Evolutionary conservation across 257 asterid species (phyloP).

Genomic region (Nicotiana tomentosiformis): DNA sequence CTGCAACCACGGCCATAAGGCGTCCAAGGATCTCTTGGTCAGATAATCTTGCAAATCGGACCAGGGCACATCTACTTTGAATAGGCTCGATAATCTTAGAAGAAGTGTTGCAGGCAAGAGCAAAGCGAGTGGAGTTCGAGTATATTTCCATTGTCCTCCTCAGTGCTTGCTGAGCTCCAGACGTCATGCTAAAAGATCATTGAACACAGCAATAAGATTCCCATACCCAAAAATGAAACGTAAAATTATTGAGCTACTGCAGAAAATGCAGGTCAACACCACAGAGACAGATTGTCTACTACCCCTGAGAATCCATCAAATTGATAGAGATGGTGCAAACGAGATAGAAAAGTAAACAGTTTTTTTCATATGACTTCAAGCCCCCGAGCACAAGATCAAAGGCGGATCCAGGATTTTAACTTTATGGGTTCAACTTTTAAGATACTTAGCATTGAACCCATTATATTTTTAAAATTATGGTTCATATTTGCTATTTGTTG

Average conservation of each 20-base stretch:
- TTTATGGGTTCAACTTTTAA: too few relatives aligned
- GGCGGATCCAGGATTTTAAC: too few relatives aligned
- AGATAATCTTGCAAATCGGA: slow-evolving; percentile 80
- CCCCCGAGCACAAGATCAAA: background rate
- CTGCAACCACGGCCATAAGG: slow-evolving; percentile 81
- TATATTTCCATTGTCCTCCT: slow-evolving; percentile 99
- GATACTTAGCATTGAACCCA: too few relatives aligned
- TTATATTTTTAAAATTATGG: too few relatives aligned
- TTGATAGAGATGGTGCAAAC: background rate
- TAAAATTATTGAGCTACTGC: background rate
- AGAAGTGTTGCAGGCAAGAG: slow-evolving; percentile 93
- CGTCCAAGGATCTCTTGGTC: slow-evolving; percentile 98
- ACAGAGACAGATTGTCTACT: background rate
- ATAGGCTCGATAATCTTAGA: slow-evolving; percentile 92
- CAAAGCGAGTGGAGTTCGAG: slow-evolving; percentile 93
- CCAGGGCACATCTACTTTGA: slow-evolving; percentile 97
- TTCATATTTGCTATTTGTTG: too few relatives aligned
- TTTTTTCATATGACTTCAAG: background rate
- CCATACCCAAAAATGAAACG: background rate
- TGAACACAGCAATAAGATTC: slow-evolving; percentile 19
- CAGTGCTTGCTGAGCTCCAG: slow-evolving; percentile 98
- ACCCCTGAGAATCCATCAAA: background rate
- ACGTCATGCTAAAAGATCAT: slow-evolving; percentile 68
- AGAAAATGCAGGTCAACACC: background rate
- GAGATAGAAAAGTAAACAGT: background rate